phyloP scores from a whole-genome alignment of 2,329 filamentous ascomycete genomes.

The Madurella mycetomatis region DNA sequence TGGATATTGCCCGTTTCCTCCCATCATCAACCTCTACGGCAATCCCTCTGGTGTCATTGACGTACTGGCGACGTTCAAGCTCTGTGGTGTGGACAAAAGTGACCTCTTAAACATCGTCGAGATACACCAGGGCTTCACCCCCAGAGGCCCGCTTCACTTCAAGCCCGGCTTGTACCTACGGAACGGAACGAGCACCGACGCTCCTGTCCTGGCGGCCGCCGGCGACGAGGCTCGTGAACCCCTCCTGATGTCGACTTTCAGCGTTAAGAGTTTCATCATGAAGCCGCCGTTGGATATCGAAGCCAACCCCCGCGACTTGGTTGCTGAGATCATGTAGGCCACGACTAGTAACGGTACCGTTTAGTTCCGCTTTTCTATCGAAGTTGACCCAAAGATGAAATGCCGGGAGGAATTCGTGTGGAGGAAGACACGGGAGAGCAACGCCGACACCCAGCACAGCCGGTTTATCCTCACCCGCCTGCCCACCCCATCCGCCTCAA shows the following conservation, averaged over 20 bases:
- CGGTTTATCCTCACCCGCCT: neutral
- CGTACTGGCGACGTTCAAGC: constrained; percentile 1
- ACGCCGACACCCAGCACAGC: neutral
- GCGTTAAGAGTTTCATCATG: constrained; percentile 6
- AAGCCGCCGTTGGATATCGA: constrained; percentile 10
- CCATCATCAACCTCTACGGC: constrained; percentile 9
- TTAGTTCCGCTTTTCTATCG: constrained; percentile 10
- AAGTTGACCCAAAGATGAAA: constrained; percentile 4
- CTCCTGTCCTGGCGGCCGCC: constrained; percentile 11
- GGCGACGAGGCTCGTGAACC: constrained; percentile 4
- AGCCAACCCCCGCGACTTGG: constrained; percentile 4
- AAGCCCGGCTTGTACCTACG: constrained; percentile 11
- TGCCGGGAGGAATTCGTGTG: constrained; percentile 9
- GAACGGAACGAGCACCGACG: constrained; percentile 6
- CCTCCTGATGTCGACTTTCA: constrained; percentile 2
- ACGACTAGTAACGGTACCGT: neutral
- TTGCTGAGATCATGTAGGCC: constrained; percentile 9
- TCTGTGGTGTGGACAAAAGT: constrained; percentile 6
- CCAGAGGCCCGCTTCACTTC: constrained; percentile 12
- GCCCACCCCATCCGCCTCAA: neutral
- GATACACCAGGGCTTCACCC: constrained; percentile 6
- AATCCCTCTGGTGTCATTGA: constrained; percentile 4
- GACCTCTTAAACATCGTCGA: constrained; percentile 14
- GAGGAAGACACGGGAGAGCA: constrained; percentile 1
- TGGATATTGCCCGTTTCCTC: constrained; percentile 9